These are phyloP conservation scores for Arachis stenosperma DNA, from an alignment of 306 rosid genomes.

Conservation along the genomic window DNA sequence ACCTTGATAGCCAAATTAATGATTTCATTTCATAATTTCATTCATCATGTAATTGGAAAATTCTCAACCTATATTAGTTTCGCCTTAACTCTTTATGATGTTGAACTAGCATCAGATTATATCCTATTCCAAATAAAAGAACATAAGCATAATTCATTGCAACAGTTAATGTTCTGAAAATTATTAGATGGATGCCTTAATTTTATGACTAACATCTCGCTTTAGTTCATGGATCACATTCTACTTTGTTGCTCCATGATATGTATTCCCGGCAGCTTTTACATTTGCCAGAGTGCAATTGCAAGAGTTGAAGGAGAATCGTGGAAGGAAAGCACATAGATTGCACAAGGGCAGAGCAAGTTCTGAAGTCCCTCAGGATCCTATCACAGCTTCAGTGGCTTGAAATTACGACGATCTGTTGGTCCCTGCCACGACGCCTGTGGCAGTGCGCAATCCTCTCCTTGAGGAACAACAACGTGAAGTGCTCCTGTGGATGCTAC, in stretches of 20 bases:
- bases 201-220: too few relatives aligned
- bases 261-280: conserved; percentile 51
- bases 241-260: too few relatives aligned
- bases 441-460: conserved; percentile 40
- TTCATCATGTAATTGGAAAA: neutral
- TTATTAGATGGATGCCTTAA: too few relatives aligned
- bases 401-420: conserved; percentile 46
- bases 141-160: neutral
- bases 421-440: conserved; percentile 42
- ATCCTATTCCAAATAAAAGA: neutral
- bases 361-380: conserved; percentile 50
- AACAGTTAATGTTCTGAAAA: too few relatives aligned
- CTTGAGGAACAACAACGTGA: conserved; percentile 61
- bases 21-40: neutral
- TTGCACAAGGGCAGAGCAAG: conserved; percentile 42
- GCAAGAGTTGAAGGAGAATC: conserved; percentile 47
- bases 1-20: too few relatives aligned
- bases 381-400: conserved; percentile 37
- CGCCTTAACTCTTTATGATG: too few relatives aligned
- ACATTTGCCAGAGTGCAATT: conserved; percentile 60
- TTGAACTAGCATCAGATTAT: neutral
- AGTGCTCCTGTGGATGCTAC: conserved; percentile 62
- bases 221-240: too few relatives aligned
- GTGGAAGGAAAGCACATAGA: conserved; percentile 44
- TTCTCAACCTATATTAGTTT: neutral